These are phyloP conservation scores for Leishmania aethiopica DNA, from an alignment of 208 protist species.

Conservation along the genomic window DNA sequence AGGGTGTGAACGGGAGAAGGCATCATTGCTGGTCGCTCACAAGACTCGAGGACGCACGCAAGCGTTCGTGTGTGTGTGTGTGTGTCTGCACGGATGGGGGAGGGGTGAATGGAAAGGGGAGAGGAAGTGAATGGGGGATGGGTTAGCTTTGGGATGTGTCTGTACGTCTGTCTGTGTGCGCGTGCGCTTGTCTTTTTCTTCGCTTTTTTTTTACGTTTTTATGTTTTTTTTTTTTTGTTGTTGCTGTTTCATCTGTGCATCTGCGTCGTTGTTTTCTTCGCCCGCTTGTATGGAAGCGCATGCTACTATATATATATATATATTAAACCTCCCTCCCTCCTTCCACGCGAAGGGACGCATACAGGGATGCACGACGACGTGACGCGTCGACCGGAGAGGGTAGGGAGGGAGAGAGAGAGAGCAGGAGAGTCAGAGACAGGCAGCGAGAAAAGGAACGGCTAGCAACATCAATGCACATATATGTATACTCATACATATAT, in stretches of 20 bases:
- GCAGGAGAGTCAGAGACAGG: not conserved
- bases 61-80: not conserved
- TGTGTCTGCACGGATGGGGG: not conserved
- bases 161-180: constrained; percentile 2
- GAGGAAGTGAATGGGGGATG: not conserved
- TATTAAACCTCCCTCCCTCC: not conserved
- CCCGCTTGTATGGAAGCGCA: too few species aligned
- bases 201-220: too few species aligned
- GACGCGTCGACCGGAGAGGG: not conserved
- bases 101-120: not conserved
- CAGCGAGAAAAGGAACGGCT: too few species aligned
- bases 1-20: not conserved
- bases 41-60: not conserved
- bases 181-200: not conserved
- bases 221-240: too few species aligned
- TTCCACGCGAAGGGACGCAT: not conserved
- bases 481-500: too few species aligned
- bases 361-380: not conserved
- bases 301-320: not conserved
- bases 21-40: not conserved
- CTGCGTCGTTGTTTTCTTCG: too few species aligned
- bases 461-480: too few species aligned
- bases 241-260: too few species aligned
- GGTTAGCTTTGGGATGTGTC: not conserved
- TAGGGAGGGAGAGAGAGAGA: too few species aligned